Conservation (phyloP, 2,329 filamentous ascomycete species). For the Venturia oleaginea region DNA sequence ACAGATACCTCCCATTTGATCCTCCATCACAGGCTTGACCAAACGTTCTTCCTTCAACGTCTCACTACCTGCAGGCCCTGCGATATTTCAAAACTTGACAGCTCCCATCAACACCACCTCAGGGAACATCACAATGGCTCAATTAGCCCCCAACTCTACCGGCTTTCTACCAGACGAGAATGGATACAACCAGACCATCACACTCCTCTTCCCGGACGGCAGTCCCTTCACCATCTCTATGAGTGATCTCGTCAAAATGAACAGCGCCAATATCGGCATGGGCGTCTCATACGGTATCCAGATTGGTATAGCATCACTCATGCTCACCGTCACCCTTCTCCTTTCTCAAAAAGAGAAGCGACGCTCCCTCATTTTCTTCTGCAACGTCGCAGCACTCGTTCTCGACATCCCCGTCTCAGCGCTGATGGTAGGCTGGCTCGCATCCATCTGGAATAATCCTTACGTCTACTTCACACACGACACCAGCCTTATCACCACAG, state of each 20-base stretch:
- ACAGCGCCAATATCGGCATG: slow-evolving; percentile 38
- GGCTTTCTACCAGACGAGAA: slow-evolving; percentile 24
- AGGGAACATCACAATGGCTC: not conserved
- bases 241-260: slow-evolving; percentile 34
- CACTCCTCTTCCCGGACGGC: slow-evolving; percentile 37
- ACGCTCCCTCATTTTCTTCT: slow-evolving; percentile 51
- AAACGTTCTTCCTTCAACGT: not conserved
- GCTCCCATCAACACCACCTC: not conserved
- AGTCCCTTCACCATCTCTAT: slow-evolving; percentile 34
- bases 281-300: slow-evolving; percentile 61
- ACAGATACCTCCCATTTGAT: not conserved
- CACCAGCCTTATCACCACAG: slow-evolving; percentile 37
- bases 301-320: slow-evolving; percentile 57
- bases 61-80: not conserved
- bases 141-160: not conserved
- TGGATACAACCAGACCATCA: slow-evolving; percentile 44
- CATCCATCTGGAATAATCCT: slow-evolving; percentile 35
- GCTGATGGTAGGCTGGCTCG: slow-evolving; percentile 47
- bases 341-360: slow-evolving; percentile 60
- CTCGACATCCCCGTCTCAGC: slow-evolving; percentile 52
- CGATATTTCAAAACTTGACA: not conserved
- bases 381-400: slow-evolving; percentile 54
- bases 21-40: not conserved
- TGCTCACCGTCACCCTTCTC: slow-evolving; percentile 56
- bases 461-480: slow-evolving; percentile 53